Percentiles rank a stretch among this genome's conserved stretches.
Evolutionary conservation across 2,329 filamentous ascomycete genomes (phyloP).

Genomic region (Cordyceps pruinosa): DNA sequence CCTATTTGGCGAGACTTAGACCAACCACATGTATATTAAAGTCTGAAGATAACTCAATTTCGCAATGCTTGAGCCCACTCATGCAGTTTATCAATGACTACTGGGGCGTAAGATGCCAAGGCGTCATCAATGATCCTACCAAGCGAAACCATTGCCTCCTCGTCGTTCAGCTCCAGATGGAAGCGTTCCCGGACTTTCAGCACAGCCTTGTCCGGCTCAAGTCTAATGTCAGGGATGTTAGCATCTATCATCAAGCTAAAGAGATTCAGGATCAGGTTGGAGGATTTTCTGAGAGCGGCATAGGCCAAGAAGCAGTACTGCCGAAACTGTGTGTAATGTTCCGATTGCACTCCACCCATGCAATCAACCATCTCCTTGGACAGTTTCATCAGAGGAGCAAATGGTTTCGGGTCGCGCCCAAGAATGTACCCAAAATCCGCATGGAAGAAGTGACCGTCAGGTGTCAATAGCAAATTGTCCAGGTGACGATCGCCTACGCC

Average conservation of each 20-base stretch:
- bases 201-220: slow-evolving; percentile 90
- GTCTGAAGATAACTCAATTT: slow-evolving; percentile 38
- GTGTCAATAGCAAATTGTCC: slow-evolving; percentile 86
- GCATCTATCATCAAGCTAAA: slow-evolving; percentile 97
- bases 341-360: slow-evolving; percentile 79
- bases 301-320: slow-evolving; percentile 96
- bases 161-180: slow-evolving; percentile 83
- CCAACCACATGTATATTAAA: background rate
- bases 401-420: slow-evolving; percentile 92
- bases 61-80: slow-evolving; percentile 88
- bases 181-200: slow-evolving; percentile 93
- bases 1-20: slow-evolving; percentile 58
- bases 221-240: slow-evolving; percentile 89
- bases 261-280: slow-evolving; percentile 85
- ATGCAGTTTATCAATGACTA: slow-evolving; percentile 91
- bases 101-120: slow-evolving; percentile 80
- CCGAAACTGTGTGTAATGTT: slow-evolving; percentile 83
- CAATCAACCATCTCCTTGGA: slow-evolving; percentile 98
- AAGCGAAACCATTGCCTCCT: slow-evolving; percentile 83
- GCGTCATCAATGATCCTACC: slow-evolving; percentile 88
- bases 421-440: slow-evolving; percentile 98
- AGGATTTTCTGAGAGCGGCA: slow-evolving; percentile 80
- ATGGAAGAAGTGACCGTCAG: slow-evolving; percentile 93
- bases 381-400: slow-evolving; percentile 94
- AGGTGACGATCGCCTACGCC: slow-evolving; percentile 94